Percentiles rank a stretch among this genome's conserved stretches.
phyloP scores from a whole-genome alignment of 768 basidiomycete genomes.

The Podaxis rugospora region DNA sequence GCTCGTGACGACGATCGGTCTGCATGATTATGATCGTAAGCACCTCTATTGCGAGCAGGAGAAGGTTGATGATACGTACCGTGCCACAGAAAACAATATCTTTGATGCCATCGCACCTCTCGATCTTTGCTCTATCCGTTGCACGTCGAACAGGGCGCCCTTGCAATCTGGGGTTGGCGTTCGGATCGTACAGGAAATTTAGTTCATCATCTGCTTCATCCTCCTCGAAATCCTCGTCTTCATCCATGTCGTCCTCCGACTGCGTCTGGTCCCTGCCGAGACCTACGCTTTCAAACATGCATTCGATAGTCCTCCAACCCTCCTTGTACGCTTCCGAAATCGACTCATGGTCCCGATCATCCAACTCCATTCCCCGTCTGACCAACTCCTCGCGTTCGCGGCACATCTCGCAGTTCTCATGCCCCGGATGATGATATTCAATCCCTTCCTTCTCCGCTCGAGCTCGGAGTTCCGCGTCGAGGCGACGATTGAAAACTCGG shows the following conservation, averaged over 20 bases:
- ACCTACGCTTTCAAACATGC: slow-evolving; percentile 13
- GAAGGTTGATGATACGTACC: slow-evolving; percentile 27
- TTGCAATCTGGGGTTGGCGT: slow-evolving; percentile 3
- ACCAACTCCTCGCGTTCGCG: slow-evolving; percentile 17
- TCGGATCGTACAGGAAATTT: slow-evolving; percentile 16
- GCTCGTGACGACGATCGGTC: slow-evolving; percentile 45
- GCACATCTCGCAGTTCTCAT: slow-evolving; percentile 11
- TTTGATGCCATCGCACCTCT: slow-evolving; percentile 46
- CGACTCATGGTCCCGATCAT: background rate
- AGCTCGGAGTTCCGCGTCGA: slow-evolving; percentile 20
- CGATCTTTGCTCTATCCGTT: slow-evolving; percentile 18
- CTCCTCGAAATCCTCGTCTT: slow-evolving; percentile 18
- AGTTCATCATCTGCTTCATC: slow-evolving; percentile 22
- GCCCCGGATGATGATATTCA: slow-evolving; percentile 6
- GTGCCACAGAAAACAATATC: slow-evolving; percentile 63
- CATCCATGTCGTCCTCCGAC: slow-evolving; percentile 21
- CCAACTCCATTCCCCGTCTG: slow-evolving; percentile 11
- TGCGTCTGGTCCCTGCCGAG: slow-evolving; percentile 10
- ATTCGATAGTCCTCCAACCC: slow-evolving; percentile 13
- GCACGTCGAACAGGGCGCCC: slow-evolving; percentile 15
- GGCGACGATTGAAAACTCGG: slow-evolving; percentile 29
- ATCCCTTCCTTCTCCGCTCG: background rate
- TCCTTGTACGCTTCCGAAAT: slow-evolving; percentile 9
- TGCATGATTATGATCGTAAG: slow-evolving; percentile 15
- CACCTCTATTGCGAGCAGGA: background rate